These are phyloP conservation scores for Thelonectria rubi DNA, from an alignment of 2,329 filamentous ascomycete species.

Conservation along the genomic window DNA sequence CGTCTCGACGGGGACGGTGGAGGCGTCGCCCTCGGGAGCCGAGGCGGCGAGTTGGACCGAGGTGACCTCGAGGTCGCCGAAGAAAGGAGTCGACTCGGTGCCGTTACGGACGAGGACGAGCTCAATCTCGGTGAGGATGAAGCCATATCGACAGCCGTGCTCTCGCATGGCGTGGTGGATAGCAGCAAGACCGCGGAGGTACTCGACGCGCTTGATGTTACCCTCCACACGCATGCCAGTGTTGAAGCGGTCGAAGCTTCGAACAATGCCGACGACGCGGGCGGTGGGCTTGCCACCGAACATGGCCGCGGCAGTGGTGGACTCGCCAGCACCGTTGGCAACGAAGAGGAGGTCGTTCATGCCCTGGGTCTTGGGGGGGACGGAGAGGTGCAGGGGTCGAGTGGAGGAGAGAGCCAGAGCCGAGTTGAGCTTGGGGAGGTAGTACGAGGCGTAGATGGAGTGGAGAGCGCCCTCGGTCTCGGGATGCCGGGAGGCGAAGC, in stretches of 20 bases:
- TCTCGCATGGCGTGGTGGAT: constrained; percentile 93
- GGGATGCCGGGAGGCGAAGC: constrained; percentile 70
- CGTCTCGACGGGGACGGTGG: constrained; percentile 48
- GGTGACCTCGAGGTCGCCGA: constrained; percentile 85
- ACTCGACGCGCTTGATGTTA: constrained; percentile 86
- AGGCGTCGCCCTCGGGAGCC: constrained; percentile 42
- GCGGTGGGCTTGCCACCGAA: constrained; percentile 59
- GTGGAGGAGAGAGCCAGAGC: constrained; percentile 81
- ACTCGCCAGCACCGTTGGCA: constrained; percentile 67
- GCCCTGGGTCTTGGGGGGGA: constrained; percentile 49
- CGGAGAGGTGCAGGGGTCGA: constrained; percentile 64
- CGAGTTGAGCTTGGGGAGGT: constrained; percentile 86
- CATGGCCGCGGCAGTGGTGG: constrained; percentile 62
- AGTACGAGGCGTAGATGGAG: constrained; percentile 78
- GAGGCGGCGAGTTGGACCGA: constrained; percentile 65
- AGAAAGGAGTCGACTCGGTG: constrained; percentile 75
- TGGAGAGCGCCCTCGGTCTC: constrained; percentile 82
- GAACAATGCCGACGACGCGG: constrained; percentile 84
- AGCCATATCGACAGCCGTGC: constrained; percentile 91
- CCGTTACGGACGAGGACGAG: constrained; percentile 89
- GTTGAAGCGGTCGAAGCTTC: constrained; percentile 94
- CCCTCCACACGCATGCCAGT: constrained; percentile 89
- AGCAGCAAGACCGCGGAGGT: constrained; percentile 85
- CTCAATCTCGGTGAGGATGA: constrained; percentile 96
- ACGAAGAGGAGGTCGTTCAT: constrained; percentile 69